Evolutionary conservation across 768 basidiomycete species (phyloP).

Genomic region (Russula foetens): DNA sequence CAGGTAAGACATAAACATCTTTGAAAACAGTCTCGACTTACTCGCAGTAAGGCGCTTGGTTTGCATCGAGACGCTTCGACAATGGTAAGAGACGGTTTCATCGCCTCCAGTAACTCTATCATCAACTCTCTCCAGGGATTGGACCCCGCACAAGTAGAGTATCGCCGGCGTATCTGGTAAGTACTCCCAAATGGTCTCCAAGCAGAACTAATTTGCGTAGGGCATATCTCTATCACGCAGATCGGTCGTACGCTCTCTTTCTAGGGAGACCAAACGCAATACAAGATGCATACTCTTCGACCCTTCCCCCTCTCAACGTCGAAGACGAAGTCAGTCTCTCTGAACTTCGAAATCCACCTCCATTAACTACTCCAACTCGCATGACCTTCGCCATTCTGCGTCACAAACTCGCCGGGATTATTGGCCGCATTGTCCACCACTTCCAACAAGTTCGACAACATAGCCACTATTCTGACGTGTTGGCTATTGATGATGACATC

Average conservation of each 20-base stretch:
- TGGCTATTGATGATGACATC: slow-evolving; percentile 76
- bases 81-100: slow-evolving; percentile 46
- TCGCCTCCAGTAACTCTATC: slow-evolving; percentile 6
- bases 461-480: slow-evolving; percentile 77
- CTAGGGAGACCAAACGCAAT: slow-evolving; percentile 86
- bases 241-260: slow-evolving; percentile 87
- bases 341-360: slow-evolving; percentile 41
- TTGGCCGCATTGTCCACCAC: slow-evolving; percentile 87
- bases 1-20: slow-evolving; percentile 32
- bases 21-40: neutral
- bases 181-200: slow-evolving; percentile 1
- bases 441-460: slow-evolving; percentile 79
- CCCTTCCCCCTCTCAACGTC: slow-evolving; percentile 64
- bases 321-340: slow-evolving; percentile 48
- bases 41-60: slow-evolving; percentile 53
- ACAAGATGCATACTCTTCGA: slow-evolving; percentile 83
- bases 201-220: slow-evolving; percentile 29
- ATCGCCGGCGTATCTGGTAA: slow-evolving; percentile 85
- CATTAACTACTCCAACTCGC: slow-evolving; percentile 63
- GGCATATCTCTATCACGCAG: slow-evolving; percentile 91
- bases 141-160: slow-evolving; percentile 72
- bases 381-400: slow-evolving; percentile 88
- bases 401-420: slow-evolving; percentile 73
- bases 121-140: slow-evolving; percentile 41
- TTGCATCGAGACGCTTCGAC: slow-evolving; percentile 83